A percentile compares a stretch with the other conserved stretches of the same genome.
Conservation (phyloP, 2,329 filamentous ascomycete genomes). For the Fusarium solani-melongenae region DNA sequence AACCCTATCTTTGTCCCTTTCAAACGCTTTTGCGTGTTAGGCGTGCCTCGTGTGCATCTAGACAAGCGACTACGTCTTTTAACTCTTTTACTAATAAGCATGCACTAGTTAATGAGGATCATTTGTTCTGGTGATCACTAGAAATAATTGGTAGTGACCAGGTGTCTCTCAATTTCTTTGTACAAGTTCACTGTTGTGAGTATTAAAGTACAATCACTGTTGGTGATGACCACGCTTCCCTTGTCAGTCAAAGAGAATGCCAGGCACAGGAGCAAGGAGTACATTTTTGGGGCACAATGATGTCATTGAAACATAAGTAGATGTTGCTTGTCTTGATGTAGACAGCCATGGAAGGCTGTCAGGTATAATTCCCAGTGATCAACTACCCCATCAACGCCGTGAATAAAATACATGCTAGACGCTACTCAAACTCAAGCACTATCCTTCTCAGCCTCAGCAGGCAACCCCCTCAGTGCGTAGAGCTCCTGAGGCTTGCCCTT, state of each 20-base stretch:
- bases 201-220: background rate
- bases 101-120: too few relatives aligned
- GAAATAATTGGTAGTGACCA: background rate
- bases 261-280: background rate
- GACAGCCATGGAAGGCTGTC: background rate
- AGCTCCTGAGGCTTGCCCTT: slow-evolving; percentile 64
- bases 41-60: background rate
- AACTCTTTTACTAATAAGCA: background rate
- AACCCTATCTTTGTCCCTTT: background rate
- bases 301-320: background rate
- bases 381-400: slow-evolving; percentile 6
- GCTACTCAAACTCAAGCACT: background rate
- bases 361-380: background rate
- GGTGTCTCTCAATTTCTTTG: background rate
- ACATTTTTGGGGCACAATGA: background rate
- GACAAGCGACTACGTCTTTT: background rate
- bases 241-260: background rate
- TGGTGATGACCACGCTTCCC: background rate
- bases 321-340: background rate
- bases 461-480: slow-evolving; percentile 55
- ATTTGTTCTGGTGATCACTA: background rate
- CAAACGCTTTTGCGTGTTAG: background rate
- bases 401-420: background rate
- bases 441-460: background rate
- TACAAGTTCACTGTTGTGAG: background rate